Percentiles rank a stretch among this genome's conserved stretches.
phyloP scores from a whole-genome alignment of 345 rosid species.

The Anastatica hierochuntica region DNA sequence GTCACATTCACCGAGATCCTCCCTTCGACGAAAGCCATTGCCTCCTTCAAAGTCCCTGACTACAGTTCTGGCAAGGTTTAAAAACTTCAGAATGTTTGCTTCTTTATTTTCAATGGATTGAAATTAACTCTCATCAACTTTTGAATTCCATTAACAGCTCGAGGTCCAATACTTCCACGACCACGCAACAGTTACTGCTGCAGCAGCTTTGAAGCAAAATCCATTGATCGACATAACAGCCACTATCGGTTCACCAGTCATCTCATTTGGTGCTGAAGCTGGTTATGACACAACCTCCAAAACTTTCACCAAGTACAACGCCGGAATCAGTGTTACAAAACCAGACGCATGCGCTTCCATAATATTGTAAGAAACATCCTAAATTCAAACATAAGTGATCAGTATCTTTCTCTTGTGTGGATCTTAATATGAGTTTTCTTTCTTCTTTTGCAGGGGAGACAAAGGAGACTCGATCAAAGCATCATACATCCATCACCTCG shows the following conservation, averaged over 20 bases:
- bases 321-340: slow-evolving; percentile 61
- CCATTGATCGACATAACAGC: slow-evolving; percentile 66
- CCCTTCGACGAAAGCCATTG: slow-evolving; percentile 75
- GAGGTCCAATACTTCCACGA: slow-evolving; percentile 83
- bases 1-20: slow-evolving; percentile 58
- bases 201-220: slow-evolving; percentile 58
- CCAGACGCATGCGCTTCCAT: slow-evolving; percentile 70
- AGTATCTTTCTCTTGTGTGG: too few species aligned
- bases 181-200: slow-evolving; percentile 62
- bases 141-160: slow-evolving; percentile 35
- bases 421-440: too few species aligned
- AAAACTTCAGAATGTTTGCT: slow-evolving; percentile 1
- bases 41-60: slow-evolving; percentile 75
- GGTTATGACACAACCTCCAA: slow-evolving; percentile 64
- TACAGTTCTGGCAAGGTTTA: slow-evolving; percentile 70
- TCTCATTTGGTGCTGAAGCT: slow-evolving; percentile 94
- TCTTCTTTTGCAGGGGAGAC: slow-evolving; percentile 67
- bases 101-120: background rate
- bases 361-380: slow-evolving; percentile 50
- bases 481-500: slow-evolving; percentile 67
- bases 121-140: background rate
- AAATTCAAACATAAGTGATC: background rate
- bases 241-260: slow-evolving; percentile 65
- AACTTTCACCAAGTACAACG: slow-evolving; percentile 70
- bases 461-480: slow-evolving; percentile 77